These are phyloP conservation scores for Phytophthora sansomeana DNA, from an alignment of 352 stramenopile genomes.

Conservation along the genomic window DNA sequence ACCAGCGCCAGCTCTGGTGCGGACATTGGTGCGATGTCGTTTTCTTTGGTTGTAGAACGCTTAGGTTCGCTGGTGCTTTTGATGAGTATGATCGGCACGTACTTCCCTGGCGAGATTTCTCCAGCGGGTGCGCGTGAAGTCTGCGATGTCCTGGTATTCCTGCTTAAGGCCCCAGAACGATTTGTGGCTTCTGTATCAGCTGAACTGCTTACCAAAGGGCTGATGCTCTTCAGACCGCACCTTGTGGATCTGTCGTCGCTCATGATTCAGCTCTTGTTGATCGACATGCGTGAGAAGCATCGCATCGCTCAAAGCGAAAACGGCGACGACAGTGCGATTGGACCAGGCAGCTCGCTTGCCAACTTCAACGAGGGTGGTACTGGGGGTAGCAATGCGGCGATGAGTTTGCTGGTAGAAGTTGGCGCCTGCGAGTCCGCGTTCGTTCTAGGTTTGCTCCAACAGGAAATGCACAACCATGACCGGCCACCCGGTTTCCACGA, in stretches of 20 bases:
- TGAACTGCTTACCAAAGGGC: conserved; percentile 80
- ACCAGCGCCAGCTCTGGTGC: conserved; percentile 6
- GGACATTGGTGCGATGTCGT: conserved; percentile 30
- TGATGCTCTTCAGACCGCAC: conserved; percentile 87
- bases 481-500: conserved; percentile 74
- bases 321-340: conserved; percentile 12
- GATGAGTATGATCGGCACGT: conserved; percentile 89
- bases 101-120: conserved; percentile 84
- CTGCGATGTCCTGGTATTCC: conserved; percentile 77
- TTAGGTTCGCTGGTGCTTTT: conserved; percentile 81
- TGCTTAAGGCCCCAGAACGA: conserved; percentile 62
- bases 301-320: conserved; percentile 40
- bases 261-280: conserved; percentile 74
- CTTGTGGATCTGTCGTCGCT: conserved; percentile 83
- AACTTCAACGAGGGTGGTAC: conserved; percentile 46
- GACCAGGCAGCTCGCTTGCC: conserved; percentile 44
- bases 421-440: conserved; percentile 83
- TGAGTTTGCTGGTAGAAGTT: conserved; percentile 82
- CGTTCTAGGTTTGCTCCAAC: conserved; percentile 75
- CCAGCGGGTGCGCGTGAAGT: conserved; percentile 79
- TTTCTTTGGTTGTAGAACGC: conserved; percentile 58
- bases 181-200: conserved; percentile 74
- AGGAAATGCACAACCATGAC: conserved; percentile 86
- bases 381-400: conserved; percentile 72
- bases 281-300: conserved; percentile 80